phyloP scores from a whole-genome alignment of 495 filamentous ascomycete species.

The Opeltia flavorubescens region DNA sequence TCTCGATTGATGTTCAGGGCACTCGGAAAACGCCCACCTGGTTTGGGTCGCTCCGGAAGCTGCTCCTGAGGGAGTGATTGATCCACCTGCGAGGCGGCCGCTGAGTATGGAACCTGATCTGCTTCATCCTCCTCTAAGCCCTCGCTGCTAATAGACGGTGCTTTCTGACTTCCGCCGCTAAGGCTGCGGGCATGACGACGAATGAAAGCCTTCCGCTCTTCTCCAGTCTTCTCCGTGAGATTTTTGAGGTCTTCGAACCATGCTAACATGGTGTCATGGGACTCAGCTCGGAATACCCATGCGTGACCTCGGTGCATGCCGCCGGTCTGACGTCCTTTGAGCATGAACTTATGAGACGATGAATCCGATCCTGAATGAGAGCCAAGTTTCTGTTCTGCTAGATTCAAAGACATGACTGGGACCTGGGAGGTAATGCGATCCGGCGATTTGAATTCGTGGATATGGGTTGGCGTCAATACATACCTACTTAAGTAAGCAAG shows the following conservation, averaged over 20 bases:
- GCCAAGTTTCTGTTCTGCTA: slow-evolving; percentile 88
- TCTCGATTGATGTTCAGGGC: slow-evolving; percentile 69
- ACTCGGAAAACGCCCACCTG: slow-evolving; percentile 84
- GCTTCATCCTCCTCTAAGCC: slow-evolving; percentile 84
- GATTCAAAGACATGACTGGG: slow-evolving; percentile 90
- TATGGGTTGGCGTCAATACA: slow-evolving; percentile 86
- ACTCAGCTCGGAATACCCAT: slow-evolving; percentile 95
- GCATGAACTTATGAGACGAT: slow-evolving; percentile 93
- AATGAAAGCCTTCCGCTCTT: slow-evolving; percentile 79
- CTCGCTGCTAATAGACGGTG: slow-evolving; percentile 52
- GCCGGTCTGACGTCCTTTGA: slow-evolving; percentile 90
- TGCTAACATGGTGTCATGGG: slow-evolving; percentile 89
- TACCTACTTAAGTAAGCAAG: slow-evolving; percentile 51
- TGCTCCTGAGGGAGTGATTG: slow-evolving; percentile 31
- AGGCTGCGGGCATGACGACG: slow-evolving; percentile 59
- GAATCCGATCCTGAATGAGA: slow-evolving; percentile 75
- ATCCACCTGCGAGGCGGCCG: slow-evolving; percentile 36
- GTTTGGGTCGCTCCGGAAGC: slow-evolving; percentile 45
- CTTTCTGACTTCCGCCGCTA: slow-evolving; percentile 52
- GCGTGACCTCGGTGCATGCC: slow-evolving; percentile 88
- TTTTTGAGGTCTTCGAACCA: slow-evolving; percentile 90
- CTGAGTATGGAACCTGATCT: slow-evolving; percentile 55
- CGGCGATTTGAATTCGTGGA: slow-evolving; percentile 95
- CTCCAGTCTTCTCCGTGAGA: slow-evolving; percentile 75
- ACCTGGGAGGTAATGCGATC: slow-evolving; percentile 53